These are phyloP conservation scores for Venturia effusa DNA, from an alignment of 2,329 filamentous ascomycete species.

Conservation along the genomic window DNA sequence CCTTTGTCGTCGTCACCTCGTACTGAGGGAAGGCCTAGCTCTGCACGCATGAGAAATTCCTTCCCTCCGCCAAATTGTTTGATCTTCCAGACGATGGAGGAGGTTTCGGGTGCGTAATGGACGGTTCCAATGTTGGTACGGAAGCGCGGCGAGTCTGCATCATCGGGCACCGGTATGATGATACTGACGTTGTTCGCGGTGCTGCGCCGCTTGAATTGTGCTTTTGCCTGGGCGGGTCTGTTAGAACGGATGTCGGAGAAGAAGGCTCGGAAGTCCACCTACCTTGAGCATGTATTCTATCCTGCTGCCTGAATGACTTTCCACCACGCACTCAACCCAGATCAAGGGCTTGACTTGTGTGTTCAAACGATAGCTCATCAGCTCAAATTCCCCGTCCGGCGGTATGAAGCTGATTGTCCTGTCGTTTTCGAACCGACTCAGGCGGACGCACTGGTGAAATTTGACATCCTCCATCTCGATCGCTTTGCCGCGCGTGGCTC, in stretches of 20 bases:
- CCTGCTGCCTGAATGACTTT: conserved; percentile 86
- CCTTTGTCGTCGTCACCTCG: conserved; percentile 91
- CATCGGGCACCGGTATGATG: conserved; percentile 90
- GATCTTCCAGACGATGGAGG: conserved; percentile 98
- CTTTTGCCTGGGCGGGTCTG: conserved; percentile 50
- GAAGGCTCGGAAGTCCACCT: conserved; percentile 12
- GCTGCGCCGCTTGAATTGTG: conserved; percentile 94
- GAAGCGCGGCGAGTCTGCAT: conserved; percentile 92
- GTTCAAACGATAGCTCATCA: conserved; percentile 98
- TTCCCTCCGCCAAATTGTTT: conserved; percentile 99
- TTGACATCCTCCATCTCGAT: conserved; percentile 99
- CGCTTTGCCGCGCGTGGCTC: conserved; percentile 87
- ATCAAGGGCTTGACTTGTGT: conserved; percentile 97
- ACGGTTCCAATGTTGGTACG: conserved; percentile 94
- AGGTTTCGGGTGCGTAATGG: conserved; percentile 95
- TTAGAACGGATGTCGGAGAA: not conserved
- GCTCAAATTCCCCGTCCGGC: conserved; percentile 94
- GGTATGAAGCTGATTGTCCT: conserved; percentile 98
- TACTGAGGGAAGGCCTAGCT: conserved; percentile 86
- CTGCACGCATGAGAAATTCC: conserved; percentile 96
- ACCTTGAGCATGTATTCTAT: conserved; percentile 98
- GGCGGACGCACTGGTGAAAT: conserved; percentile 94
- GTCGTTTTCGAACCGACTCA: conserved; percentile 96
- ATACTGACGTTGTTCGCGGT: conserved; percentile 99
- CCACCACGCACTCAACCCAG: conserved; percentile 97